phyloP scores from a whole-genome alignment of 345 rosid genomes.

The Turritis glabra region DNA sequence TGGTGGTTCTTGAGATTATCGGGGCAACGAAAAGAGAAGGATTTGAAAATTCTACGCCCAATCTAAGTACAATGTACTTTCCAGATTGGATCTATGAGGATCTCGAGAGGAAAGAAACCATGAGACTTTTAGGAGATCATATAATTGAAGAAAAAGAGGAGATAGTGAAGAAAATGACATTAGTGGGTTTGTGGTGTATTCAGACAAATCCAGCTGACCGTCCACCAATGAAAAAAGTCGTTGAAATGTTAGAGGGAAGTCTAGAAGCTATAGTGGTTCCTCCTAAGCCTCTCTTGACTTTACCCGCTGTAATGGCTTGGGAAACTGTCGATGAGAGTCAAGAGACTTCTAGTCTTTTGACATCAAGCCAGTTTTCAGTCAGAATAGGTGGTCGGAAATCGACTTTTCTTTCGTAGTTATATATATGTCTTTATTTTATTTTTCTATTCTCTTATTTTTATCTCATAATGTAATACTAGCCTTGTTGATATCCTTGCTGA shows the following conservation, averaged over 20 bases:
- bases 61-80: conserved; percentile 13
- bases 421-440: no score
- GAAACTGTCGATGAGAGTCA: neutral
- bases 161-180: conserved; percentile 26
- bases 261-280: conserved; percentile 32
- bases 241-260: conserved; percentile 42
- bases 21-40: conserved; percentile 15
- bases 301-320: neutral
- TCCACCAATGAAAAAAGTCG: conserved; percentile 37
- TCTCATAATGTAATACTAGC: no score
- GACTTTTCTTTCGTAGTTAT: no score
- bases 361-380: conserved; percentile 2
- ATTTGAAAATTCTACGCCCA: conserved; percentile 9
- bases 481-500: no score
- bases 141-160: conserved; percentile 2
- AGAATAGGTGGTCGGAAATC: no score
- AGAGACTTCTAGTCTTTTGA: neutral
- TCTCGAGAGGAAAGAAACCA: conserved; percentile 6
- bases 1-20: conserved; percentile 37
- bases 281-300: conserved; percentile 38
- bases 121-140: neutral
- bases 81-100: conserved; percentile 35
- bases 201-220: conserved; percentile 35
- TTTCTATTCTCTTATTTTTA: no score
- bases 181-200: conserved; percentile 44